Base-by-base conservation (phyloP, 495 filamentous ascomycete genomes). In the Aspergillus kassunensis region DNA sequence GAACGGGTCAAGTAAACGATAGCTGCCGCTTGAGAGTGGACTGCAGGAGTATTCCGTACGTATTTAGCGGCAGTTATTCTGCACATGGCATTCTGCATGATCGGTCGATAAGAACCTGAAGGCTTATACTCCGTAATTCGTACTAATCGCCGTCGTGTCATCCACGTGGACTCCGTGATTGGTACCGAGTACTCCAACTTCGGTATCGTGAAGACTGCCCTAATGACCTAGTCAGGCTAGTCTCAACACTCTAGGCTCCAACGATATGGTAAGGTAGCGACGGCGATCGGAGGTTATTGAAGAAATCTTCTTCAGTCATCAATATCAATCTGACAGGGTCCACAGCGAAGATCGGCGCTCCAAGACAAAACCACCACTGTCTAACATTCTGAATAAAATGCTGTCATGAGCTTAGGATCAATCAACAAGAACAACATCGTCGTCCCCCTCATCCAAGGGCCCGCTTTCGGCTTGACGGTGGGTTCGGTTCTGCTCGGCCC, bases 351-450 rank as follows among this genome's bases (percentile, higher is more conserved):
- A 10, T 21, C 37, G 21, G 37, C 8, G 24, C 9, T 24, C 1
- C 37, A 20, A 9, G 9, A 27, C 24, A 27, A 9, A 27, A 9
- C n/a, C n/a, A n/a, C n/a, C n/a, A n/a, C n/a, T n/a, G n/a, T n/a
- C n/a, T n/a, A n/a, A n/a, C n/a, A n/a, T n/a, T n/a, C n/a, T n/a
- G n/a, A n/a, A n/a, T n/a, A n/a, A n/a, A n/a, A n/a, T n/a, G n/a
- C n/a, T n/a, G n/a, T n/a, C n/a, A n/a, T n/a, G n/a, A n/a, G n/a
- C n/a, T n/a, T n/a, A n/a, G n/a, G 24, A 20, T 68, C 56, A 72
- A 18, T 68, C 61, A 54, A 75, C 60, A 19, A 75, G 55, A 40
- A 73, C 69, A 18, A 73, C 62, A 41, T 73, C 72, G 34, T 73
- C 72, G 30, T 71, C 71, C 1, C 45, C 61, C 40, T 71, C 68